These are phyloP conservation scores for Aspergillus texensis DNA, from an alignment of 2,329 filamentous ascomycete species.

Conservation along the genomic window DNA sequence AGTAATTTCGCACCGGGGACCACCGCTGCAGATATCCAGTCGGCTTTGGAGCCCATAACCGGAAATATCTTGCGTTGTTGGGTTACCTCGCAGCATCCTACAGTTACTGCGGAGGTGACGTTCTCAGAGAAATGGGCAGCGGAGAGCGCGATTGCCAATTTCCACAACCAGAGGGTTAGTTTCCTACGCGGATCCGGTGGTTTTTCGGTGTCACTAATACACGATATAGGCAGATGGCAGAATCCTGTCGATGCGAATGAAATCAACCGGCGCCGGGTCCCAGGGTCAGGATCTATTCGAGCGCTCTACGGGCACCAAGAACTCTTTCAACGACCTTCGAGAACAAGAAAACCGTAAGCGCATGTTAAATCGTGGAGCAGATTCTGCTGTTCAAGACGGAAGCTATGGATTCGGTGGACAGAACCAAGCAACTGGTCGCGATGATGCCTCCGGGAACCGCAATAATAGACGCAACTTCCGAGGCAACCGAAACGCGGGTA, in stretches of 20 bases:
- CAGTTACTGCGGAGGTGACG: slow-evolving; percentile 63
- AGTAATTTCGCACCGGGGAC: slow-evolving; percentile 69
- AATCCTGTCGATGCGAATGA: slow-evolving; percentile 60
- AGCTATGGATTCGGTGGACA: slow-evolving; percentile 40
- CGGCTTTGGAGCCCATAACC: slow-evolving; percentile 57
- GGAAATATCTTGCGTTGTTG: slow-evolving; percentile 58
- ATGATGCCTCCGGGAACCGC: slow-evolving; percentile 3
- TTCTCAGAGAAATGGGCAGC: slow-evolving; percentile 59
- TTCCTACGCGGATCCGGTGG: neutral
- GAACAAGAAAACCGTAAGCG: slow-evolving; percentile 46
- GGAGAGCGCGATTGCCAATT: slow-evolving; percentile 62
- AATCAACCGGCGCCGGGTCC: slow-evolving; percentile 28
- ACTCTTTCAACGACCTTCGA: slow-evolving; percentile 38
- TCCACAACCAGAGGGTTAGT: slow-evolving; percentile 64
- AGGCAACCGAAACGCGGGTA: slow-evolving; percentile 13
- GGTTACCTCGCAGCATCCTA: slow-evolving; percentile 55
- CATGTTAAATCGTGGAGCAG: slow-evolving; percentile 36
- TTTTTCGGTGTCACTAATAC: slow-evolving; percentile 8
- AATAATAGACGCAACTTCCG: slow-evolving; percentile 19
- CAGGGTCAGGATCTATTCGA: slow-evolving; percentile 18
- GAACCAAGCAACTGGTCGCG: slow-evolving; percentile 13
- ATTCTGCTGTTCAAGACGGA: slow-evolving; percentile 41
- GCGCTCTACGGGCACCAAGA: slow-evolving; percentile 14
- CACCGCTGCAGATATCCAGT: slow-evolving; percentile 66
- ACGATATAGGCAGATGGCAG: slow-evolving; percentile 60